A percentile compares a stretch with the other conserved stretches of the same genome.
These are phyloP conservation scores for Alternaria ventricosa DNA, from an alignment of 2,329 filamentous ascomycete species.

Conservation along the genomic window DNA sequence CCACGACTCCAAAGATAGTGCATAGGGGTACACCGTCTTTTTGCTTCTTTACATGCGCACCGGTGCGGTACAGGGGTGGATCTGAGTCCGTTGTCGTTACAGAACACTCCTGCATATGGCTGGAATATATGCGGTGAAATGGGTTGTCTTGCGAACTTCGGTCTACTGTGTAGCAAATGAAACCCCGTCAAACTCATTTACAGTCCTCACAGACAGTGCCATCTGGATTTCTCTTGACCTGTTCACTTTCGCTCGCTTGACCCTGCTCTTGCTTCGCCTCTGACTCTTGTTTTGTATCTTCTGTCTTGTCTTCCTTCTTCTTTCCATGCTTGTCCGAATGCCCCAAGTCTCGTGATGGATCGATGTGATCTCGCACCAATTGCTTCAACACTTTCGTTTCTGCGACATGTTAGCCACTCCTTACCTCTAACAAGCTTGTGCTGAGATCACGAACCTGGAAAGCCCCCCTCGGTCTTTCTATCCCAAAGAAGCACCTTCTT, in stretches of 20 bases:
- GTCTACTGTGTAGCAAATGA: neutral
- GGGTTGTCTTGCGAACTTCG: neutral
- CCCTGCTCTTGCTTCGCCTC: neutral
- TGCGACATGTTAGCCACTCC: slow-evolving; percentile 17
- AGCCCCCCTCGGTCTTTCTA: slow-evolving; percentile 83
- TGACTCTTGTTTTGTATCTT: slow-evolving; percentile 2
- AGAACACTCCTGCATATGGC: no score
- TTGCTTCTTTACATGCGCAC: neutral
- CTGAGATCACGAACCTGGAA: slow-evolving; percentile 65
- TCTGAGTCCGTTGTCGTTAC: neutral
- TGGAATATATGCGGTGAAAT: neutral
- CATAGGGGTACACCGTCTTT: neutral
- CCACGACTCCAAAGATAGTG: neutral
- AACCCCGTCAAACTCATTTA: slow-evolving; percentile 17
- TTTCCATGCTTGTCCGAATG: slow-evolving; percentile 63
- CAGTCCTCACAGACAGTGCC: slow-evolving; percentile 49
- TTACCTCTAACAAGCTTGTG: no score
- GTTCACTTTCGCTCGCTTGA: neutral
- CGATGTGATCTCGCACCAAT: slow-evolving; percentile 79
- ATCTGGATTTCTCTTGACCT: slow-evolving; percentile 42
- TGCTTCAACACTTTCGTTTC: slow-evolving; percentile 93
- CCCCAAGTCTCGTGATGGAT: slow-evolving; percentile 78
- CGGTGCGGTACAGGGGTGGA: neutral
- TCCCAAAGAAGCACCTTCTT: slow-evolving; percentile 78
- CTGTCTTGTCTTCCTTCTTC: slow-evolving; percentile 32